These are phyloP conservation scores for Yarrowia yakushimensis DNA, from an alignment of 805 yeast species.

Conservation along the genomic window DNA sequence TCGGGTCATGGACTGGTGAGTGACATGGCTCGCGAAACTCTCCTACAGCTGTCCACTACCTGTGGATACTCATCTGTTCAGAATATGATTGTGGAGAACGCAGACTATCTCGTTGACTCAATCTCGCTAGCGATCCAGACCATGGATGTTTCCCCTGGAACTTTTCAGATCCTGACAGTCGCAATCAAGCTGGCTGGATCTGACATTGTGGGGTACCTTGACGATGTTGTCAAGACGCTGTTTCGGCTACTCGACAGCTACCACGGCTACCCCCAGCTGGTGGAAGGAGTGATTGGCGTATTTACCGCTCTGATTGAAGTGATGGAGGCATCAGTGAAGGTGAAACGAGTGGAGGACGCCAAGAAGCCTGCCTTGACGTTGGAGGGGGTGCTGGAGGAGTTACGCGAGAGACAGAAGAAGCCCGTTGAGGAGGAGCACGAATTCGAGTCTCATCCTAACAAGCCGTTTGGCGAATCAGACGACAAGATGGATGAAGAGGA, in stretches of 20 bases:
- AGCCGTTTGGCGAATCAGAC: conserved; percentile 16
- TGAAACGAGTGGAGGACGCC: conserved; percentile 26
- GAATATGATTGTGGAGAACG: conserved; percentile 57
- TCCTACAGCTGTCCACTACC: conserved; percentile 48
- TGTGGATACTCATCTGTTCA: conserved; percentile 53
- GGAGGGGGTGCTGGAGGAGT: conserved; percentile 10
- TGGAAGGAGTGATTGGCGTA: conserved; percentile 69
- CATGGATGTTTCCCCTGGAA: conserved; percentile 68
- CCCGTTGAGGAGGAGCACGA: conserved; percentile 32
- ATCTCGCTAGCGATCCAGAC: conserved; percentile 67
- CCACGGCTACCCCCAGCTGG: conserved; percentile 73
- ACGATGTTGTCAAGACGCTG: conserved; percentile 69
- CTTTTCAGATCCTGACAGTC: conserved; percentile 65
- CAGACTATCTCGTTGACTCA: conserved; percentile 77
- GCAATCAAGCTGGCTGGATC: conserved; percentile 69
- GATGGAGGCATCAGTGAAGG: conserved; percentile 18
- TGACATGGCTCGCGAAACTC: conserved; percentile 52
- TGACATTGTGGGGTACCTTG: conserved; percentile 58
- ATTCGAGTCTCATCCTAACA: conserved; percentile 33
- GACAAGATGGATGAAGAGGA: conserved; percentile 27
- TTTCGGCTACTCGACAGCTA: conserved; percentile 77
- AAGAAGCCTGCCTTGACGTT: conserved; percentile 26
- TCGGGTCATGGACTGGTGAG: conserved; percentile 47
- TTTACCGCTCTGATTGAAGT: conserved; percentile 41
- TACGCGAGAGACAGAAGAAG: conserved; percentile 26